Percentiles rank a stretch among this genome's conserved stretches.
Evolutionary conservation across 345 rosid genomes (phyloP).

Genomic region (Hibiscus trionum): DNA sequence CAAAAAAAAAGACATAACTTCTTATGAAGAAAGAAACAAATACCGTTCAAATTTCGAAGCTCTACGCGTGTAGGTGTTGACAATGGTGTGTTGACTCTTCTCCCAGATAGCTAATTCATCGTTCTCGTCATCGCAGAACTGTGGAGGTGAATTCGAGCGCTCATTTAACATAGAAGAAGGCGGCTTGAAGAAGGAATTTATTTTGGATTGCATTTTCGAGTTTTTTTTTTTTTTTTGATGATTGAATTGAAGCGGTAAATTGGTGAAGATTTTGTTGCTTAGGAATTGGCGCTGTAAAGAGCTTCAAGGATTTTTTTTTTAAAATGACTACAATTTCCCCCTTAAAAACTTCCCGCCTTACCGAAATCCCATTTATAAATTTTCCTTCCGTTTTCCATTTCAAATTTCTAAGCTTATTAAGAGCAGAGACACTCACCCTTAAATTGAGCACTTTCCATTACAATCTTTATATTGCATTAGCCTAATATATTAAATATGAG

Average conservation of each 20-base stretch:
- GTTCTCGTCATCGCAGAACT: constrained; percentile 20
- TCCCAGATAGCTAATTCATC: constrained; percentile 41
- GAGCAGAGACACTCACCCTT: no score
- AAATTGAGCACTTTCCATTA: no score
- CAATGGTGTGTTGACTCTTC: constrained; percentile 23
- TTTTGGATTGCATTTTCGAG: constrained; percentile 57
- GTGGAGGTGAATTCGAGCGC: constrained; percentile 12
- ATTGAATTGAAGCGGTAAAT: neutral
- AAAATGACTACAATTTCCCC: no score
- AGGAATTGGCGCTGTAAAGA: neutral
- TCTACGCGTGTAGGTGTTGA: constrained; percentile 51
- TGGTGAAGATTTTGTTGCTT: neutral
- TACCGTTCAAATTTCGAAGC: constrained; percentile 34
- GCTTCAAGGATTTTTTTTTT: no score
- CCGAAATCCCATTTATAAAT: neutral
- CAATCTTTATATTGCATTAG: no score
- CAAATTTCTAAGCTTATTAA: no score
- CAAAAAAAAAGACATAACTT: neutral
- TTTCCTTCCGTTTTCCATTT: no score
- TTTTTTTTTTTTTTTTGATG: neutral
- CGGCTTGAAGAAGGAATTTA: constrained; percentile 67
- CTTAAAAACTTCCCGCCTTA: neutral
- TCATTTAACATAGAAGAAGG: neutral
- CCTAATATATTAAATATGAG: no score
- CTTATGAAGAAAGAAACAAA: neutral